Percentiles rank a stretch among this genome's conserved stretches.
Evolutionary conservation across 225 moss, liverwort and hornwort species (phyloP).

Genomic region (Ulota crispa): DNA sequence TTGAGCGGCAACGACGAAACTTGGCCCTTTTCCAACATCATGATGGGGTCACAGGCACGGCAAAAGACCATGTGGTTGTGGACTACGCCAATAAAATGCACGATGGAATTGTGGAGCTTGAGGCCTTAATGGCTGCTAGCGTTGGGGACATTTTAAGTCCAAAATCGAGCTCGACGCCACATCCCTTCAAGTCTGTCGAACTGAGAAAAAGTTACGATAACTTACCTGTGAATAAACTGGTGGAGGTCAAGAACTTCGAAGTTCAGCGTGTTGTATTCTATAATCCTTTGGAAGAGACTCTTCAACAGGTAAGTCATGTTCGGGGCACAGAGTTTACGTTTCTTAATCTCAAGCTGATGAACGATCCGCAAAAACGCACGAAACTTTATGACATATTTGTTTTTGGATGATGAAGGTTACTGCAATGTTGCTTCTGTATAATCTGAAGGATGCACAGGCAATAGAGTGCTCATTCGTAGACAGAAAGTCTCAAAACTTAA

Average conservation of each 20-base stretch:
- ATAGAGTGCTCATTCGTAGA: neutral
- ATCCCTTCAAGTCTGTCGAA: conserved; percentile 67
- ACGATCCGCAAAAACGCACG: conserved; percentile 6
- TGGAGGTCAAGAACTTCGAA: conserved; percentile 49
- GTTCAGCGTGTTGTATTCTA: conserved; percentile 84
- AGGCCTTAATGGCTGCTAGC: conserved; percentile 71
- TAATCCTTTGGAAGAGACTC: conserved; percentile 74
- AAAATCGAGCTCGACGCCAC: conserved; percentile 36
- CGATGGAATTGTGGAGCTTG: conserved; percentile 66
- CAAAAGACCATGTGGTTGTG: conserved; percentile 84
- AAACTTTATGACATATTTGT: neutral
- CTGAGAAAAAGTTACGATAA: conserved; percentile 50
- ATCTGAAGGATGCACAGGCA: neutral
- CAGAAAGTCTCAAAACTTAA: neutral
- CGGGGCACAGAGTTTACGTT: neutral
- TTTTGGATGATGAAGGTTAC: neutral
- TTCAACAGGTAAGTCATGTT: conserved; percentile 68
- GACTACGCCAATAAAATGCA: conserved; percentile 88
- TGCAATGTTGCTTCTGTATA: neutral
- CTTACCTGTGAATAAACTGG: conserved; percentile 42
- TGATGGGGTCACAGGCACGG: conserved; percentile 96
- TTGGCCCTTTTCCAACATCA: conserved; percentile 97
- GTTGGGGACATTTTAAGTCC: conserved; percentile 67
- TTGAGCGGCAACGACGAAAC: conserved; percentile 82
- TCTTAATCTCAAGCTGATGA: neutral